Evolutionary conservation across 768 basidiomycete species (phyloP), one percentile per base, ranked within the genome.

Genomic region (Hericium erinaceus): DNA sequence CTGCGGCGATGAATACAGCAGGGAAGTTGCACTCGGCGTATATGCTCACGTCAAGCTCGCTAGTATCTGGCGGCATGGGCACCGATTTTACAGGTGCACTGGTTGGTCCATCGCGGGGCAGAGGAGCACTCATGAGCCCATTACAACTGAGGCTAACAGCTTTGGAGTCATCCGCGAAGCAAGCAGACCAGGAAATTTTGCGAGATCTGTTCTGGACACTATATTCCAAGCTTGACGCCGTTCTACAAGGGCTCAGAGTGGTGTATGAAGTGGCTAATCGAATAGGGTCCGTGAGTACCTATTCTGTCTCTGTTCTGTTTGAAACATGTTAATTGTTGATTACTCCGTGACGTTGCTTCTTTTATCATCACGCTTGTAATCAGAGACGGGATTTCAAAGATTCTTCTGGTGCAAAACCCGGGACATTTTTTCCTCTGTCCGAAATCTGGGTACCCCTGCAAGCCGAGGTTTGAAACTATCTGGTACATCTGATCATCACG

Each of bases 131-230:
- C 22, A 67, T 81, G 54, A 75, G 76, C 22, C 75, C 84, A 0
- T 80, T 83, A 16, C 70, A 71, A 22, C 70, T 93, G 57, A 80
- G 91, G 41, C 76, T 90, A 26, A 77, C 84, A 16, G 86, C 86
- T 1, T 69, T 92, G 61, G 92, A 92, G 65, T 82, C 84, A 7
- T 81, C 85, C 16, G 74, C 83, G 0, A 88, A 85, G 60, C 79
- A 82, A 37, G 74, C 78, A 16, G 90, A 97, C 64, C 89, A 92
- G 59, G 93, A 95, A 66, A 87, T 89, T 13, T 69, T 99, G 55
- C 80, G 76, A 59, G 97, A 98, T 69, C 77, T 99, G 39, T 98
- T 98, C 70, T 98, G 95, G 95, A 97, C 95, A 2, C 67, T 95
- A 15, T 99, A 92, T 68, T 97, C 93, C 15, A 98, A 99, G 70